Percentiles rank a stretch among this genome's conserved stretches.
Conservation (phyloP, 2,329 filamentous ascomycete species). For the Scedosporium boydii region DNA sequence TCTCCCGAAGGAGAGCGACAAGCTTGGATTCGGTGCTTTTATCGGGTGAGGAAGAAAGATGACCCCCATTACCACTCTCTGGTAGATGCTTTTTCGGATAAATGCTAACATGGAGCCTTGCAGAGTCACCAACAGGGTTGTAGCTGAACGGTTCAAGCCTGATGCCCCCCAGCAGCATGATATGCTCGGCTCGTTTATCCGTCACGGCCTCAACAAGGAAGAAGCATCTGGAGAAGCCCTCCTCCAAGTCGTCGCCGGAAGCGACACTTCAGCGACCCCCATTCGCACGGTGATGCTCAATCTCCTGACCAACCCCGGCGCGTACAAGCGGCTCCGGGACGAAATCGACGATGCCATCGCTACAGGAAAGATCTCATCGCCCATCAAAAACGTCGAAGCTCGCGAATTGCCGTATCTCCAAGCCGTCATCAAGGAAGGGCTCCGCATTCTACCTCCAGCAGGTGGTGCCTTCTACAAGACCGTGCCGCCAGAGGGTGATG, state of each 20-base stretch:
- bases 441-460: slow-evolving; percentile 37
- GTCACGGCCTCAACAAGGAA: slow-evolving; percentile 22
- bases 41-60: slow-evolving; percentile 15
- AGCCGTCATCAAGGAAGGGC: slow-evolving; percentile 35
- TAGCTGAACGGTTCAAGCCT: slow-evolving; percentile 14
- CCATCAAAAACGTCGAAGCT: slow-evolving; percentile 25
- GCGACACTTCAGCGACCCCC: slow-evolving; percentile 24
- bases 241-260: slow-evolving; percentile 24
- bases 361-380: slow-evolving; percentile 16
- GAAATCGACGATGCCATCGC: slow-evolving; percentile 33
- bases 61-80: slow-evolving; percentile 7
- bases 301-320: slow-evolving; percentile 37
- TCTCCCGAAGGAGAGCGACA: slow-evolving; percentile 29
- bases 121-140: slow-evolving; percentile 4
- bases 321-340: slow-evolving; percentile 33
- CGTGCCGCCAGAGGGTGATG: slow-evolving; percentile 26
- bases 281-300: slow-evolving; percentile 39
- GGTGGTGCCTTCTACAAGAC: slow-evolving; percentile 23
- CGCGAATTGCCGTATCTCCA: slow-evolving; percentile 35
- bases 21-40: slow-evolving; percentile 27
- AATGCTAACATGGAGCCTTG: neutral
- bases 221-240: slow-evolving; percentile 21
- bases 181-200: slow-evolving; percentile 32
- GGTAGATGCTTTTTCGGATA: neutral
- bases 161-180: slow-evolving; percentile 17